A percentile compares a stretch with the other conserved stretches of the same genome.
Evolutionary conservation across 768 basidiomycete species (phyloP).

Genomic region (Suillus tomentosus): DNA sequence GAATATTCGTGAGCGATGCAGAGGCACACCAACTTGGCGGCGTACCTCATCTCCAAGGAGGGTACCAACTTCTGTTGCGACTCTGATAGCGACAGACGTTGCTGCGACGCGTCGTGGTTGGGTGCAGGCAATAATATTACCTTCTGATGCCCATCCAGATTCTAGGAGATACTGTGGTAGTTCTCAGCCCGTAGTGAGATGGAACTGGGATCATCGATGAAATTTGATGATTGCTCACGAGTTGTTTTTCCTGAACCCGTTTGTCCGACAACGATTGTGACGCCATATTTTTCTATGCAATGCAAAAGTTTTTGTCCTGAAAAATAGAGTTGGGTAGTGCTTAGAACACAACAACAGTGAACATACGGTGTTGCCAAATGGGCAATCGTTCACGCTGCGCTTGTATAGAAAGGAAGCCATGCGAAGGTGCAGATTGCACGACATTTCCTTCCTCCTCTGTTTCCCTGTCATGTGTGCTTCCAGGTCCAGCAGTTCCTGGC

Average conservation of each 20-base stretch:
- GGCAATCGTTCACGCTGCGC: conserved; percentile 82
- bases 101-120: conserved; percentile 94
- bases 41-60: conserved; percentile 84
- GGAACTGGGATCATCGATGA: conserved; percentile 2
- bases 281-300: conserved; percentile 80
- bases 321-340: conserved; percentile 3
- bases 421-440: conserved; percentile 62
- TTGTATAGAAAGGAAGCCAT: conserved; percentile 61
- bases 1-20: conserved; percentile 24
- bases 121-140: conserved; percentile 87
- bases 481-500: conserved; percentile 82
- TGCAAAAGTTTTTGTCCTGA: conserved; percentile 80
- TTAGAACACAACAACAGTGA: neutral
- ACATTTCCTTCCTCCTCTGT: conserved; percentile 75
- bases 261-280: conserved; percentile 89
- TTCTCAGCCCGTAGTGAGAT: conserved; percentile 50
- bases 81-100: conserved; percentile 88
- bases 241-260: conserved; percentile 99
- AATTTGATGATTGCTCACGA: conserved; percentile 53
- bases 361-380: conserved; percentile 85
- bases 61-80: conserved; percentile 90
- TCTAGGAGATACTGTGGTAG: conserved; percentile 94
- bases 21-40: neutral
- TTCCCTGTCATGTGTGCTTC: conserved; percentile 84
- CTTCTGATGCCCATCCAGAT: conserved; percentile 87